A percentile compares a stretch with the other conserved stretches of the same genome.
Conservation (phyloP, 2,329 filamentous ascomycete species). For the Alternaria tenuissima region DNA sequence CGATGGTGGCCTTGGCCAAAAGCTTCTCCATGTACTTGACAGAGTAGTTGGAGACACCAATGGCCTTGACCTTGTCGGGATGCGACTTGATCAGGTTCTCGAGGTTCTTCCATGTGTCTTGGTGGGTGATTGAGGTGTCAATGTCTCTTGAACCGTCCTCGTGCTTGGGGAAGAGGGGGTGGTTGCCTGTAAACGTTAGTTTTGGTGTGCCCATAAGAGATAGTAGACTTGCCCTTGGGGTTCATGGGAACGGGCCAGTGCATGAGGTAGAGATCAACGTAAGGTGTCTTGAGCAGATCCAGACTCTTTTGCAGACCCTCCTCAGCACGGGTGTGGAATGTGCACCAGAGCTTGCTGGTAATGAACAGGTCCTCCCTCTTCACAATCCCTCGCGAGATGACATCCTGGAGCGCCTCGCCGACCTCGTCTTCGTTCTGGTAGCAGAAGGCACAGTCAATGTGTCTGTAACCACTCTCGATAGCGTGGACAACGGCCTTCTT, state of each 20-base stretch:
- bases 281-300: conserved; percentile 76
- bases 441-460: conserved; percentile 77
- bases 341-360: conserved; percentile 86
- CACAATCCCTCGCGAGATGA: conserved; percentile 71
- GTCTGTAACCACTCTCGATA: conserved; percentile 59
- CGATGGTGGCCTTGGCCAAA: conserved; percentile 67
- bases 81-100: conserved; percentile 65
- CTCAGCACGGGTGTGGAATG: conserved; percentile 75
- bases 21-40: conserved; percentile 59
- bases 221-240: conserved; percentile 64
- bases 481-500: conserved; percentile 58
- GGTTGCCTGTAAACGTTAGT: conserved; percentile 60
- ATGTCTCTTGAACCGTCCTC: conserved; percentile 79
- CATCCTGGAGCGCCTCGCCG: conserved; percentile 77
- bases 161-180: conserved; percentile 77
- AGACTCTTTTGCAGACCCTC: conserved; percentile 76
- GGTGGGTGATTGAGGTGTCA: conserved; percentile 71
- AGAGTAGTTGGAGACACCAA: conserved; percentile 61
- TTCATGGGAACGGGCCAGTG: conserved; percentile 88
- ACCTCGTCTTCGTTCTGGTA: conserved; percentile 87
- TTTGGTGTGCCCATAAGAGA: not conserved
- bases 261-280: conserved; percentile 82
- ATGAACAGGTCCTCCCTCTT: conserved; percentile 84
- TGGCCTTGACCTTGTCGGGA: conserved; percentile 58
- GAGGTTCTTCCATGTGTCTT: conserved; percentile 80